Percentiles rank a stretch among this genome's conserved stretches.
These are phyloP conservation scores for Ogataea dorogensis DNA, from an alignment of 805 yeast species.

Conservation along the genomic window DNA sequence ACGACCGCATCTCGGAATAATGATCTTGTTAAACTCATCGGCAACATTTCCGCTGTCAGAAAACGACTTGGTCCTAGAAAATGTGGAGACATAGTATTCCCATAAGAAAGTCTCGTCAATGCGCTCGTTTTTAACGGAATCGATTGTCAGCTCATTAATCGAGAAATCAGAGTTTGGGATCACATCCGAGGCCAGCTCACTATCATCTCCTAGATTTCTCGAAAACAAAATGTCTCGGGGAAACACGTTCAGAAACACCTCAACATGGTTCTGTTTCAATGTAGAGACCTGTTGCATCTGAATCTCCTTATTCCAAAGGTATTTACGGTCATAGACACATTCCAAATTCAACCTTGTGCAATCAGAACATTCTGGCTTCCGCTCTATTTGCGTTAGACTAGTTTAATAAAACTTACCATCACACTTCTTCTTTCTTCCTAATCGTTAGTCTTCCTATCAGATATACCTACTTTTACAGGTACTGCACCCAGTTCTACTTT, in stretches of 20 bases:
- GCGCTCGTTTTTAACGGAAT: background rate
- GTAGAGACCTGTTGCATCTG: background rate
- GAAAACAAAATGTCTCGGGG: slow-evolving; percentile 2
- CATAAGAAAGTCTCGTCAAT: slow-evolving; percentile 16
- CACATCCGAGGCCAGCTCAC: background rate
- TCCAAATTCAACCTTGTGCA: background rate
- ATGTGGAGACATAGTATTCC: slow-evolving; percentile 22
- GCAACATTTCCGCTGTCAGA: slow-evolving; percentile 10
- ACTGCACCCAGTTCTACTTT: slow-evolving; percentile 15
- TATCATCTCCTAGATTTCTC: background rate
- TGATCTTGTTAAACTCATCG: slow-evolving; percentile 27
- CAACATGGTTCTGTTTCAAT: background rate
- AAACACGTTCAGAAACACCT: slow-evolving; percentile 2
- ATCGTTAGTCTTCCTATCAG: background rate
- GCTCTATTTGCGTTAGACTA: background rate
- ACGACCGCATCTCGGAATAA: slow-evolving; percentile 27
- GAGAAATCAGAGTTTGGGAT: background rate
- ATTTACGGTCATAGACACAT: slow-evolving; percentile 1
- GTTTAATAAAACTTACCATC: slow-evolving; percentile 6
- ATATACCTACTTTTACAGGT: slow-evolving; percentile 3
- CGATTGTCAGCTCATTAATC: too few relatives aligned
- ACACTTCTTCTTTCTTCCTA: slow-evolving; percentile 4
- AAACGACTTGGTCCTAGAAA: slow-evolving; percentile 27
- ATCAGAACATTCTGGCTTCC: slow-evolving; percentile 1
- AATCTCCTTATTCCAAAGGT: slow-evolving; percentile 2